A percentile compares a stretch with the other conserved stretches of the same genome.
Evolutionary conservation across 169 alveolate species (phyloP).

Genomic region (Perkinsus chesapeaki): DNA sequence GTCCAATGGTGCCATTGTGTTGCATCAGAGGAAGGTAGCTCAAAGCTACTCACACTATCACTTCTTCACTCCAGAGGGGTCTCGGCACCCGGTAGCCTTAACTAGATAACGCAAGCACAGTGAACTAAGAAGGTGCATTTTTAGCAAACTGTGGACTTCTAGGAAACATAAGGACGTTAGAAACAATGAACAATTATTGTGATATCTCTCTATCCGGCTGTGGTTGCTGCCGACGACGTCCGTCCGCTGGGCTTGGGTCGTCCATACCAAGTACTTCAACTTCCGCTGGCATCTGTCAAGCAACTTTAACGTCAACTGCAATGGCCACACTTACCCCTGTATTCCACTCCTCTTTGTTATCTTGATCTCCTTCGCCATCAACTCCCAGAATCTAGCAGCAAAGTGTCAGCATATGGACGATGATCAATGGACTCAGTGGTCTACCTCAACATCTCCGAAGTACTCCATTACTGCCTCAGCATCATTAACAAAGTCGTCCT

Average conservation of each 20-base stretch:
- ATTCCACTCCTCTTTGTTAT: background rate
- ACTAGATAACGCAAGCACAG: no score
- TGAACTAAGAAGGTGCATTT: background rate
- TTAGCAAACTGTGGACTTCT: background rate
- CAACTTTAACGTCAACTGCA: background rate
- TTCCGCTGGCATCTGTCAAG: background rate
- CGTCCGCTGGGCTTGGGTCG: background rate
- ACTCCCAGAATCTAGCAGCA: background rate
- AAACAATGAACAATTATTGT: no score
- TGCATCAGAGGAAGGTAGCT: no score
- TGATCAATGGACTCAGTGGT: background rate
- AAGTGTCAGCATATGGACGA: background rate
- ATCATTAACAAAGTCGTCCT: background rate
- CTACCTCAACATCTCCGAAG: background rate
- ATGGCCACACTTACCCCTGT: background rate
- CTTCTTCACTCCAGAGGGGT: no score
- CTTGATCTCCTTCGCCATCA: background rate
- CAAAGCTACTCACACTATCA: no score
- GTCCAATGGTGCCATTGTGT: no score
- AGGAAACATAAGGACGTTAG: no score
- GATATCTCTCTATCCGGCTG: no score
- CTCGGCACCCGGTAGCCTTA: no score
- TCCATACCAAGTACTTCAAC: background rate
- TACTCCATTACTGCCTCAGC: background rate
- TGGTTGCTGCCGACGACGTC: background rate